A percentile compares a stretch with the other conserved stretches of the same genome.
These are phyloP conservation scores for Penicillium ucsense DNA, from an alignment of 495 filamentous ascomycete genomes.

Conservation along the genomic window DNA sequence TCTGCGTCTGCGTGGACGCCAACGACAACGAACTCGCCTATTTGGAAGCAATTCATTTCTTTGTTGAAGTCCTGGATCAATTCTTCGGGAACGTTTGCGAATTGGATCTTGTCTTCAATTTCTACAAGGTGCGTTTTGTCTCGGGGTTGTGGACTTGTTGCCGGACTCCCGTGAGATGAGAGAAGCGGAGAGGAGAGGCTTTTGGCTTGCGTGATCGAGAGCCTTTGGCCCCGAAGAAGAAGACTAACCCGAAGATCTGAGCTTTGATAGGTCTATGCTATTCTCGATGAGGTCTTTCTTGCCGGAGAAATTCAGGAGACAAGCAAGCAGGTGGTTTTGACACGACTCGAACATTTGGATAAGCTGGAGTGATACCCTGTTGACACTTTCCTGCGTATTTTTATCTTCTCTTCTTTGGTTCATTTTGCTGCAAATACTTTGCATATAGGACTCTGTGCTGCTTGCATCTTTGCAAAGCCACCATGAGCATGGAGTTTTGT, in stretches of 20 bases:
- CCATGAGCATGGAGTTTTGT: slow-evolving; percentile 19
- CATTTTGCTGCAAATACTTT: not conserved
- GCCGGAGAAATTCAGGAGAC: slow-evolving; percentile 98
- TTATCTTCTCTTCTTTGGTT: no score
- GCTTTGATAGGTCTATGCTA: slow-evolving; percentile 75
- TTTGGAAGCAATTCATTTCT: slow-evolving; percentile 97
- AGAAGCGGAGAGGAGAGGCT: not conserved
- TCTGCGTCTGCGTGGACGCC: slow-evolving; percentile 97
- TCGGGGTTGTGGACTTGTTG: not conserved
- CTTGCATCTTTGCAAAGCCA: slow-evolving; percentile 8
- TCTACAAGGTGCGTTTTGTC: slow-evolving; percentile 58
- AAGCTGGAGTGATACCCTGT: slow-evolving; percentile 64
- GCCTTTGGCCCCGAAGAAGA: no score
- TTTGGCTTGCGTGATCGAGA: not conserved
- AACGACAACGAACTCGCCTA: slow-evolving; percentile 98
- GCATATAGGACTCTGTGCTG: not conserved
- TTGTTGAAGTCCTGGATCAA: slow-evolving; percentile 94
- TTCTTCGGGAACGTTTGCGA: slow-evolving; percentile 99
- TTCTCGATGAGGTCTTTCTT: slow-evolving; percentile 93
- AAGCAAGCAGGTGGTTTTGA: slow-evolving; percentile 93
- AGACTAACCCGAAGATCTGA: slow-evolving; percentile 1
- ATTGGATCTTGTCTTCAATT: slow-evolving; percentile 98
- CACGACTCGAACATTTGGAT: slow-evolving; percentile 87
- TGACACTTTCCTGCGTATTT: no score
- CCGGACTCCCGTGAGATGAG: not conserved